Percentiles rank a stretch among this genome's conserved stretches.
phyloP scores from a whole-genome alignment of 148 eudicot genomes.

The Chenopodium album region DNA sequence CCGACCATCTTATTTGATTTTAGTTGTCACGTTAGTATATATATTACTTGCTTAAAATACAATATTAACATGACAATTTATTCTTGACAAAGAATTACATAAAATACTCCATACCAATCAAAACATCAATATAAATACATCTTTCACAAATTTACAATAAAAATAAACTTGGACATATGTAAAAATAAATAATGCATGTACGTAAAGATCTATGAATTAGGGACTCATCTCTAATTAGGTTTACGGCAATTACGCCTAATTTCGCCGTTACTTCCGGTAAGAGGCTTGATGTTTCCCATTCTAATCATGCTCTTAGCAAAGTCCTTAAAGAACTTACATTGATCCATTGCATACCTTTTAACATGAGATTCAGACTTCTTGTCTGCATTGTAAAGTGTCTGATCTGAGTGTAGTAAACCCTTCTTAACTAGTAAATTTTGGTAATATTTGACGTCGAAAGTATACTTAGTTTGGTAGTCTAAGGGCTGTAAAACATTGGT shows the following conservation, averaged over 20 bases:
- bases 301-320: conserved; percentile 54
- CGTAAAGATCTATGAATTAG: not conserved
- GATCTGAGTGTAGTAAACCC: conserved; percentile 84
- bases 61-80: too few relatives aligned
- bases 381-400: conserved; percentile 61
- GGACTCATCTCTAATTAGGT: conserved; percentile 21
- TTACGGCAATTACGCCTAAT: conserved; percentile 59
- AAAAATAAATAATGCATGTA: not conserved
- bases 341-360: conserved; percentile 33
- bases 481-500: conserved; percentile 50
- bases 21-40: too few relatives aligned
- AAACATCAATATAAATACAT: not conserved
- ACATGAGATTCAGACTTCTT: conserved; percentile 42
- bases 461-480: conserved; percentile 38
- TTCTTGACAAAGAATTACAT: too few relatives aligned
- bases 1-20: too few relatives aligned
- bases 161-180: not conserved
- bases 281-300: conserved; percentile 66
- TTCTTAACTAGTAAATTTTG: conserved; percentile 40
- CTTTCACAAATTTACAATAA: not conserved
- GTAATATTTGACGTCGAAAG: conserved; percentile 57
- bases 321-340: conserved; percentile 42
- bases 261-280: conserved; percentile 61
- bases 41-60: too few relatives aligned
- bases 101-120: too few relatives aligned